Percentiles rank a stretch among this genome's conserved stretches.
These are phyloP conservation scores for Lyophyllum decastes DNA, from an alignment of 768 basidiomycete genomes.

Conservation along the genomic window DNA sequence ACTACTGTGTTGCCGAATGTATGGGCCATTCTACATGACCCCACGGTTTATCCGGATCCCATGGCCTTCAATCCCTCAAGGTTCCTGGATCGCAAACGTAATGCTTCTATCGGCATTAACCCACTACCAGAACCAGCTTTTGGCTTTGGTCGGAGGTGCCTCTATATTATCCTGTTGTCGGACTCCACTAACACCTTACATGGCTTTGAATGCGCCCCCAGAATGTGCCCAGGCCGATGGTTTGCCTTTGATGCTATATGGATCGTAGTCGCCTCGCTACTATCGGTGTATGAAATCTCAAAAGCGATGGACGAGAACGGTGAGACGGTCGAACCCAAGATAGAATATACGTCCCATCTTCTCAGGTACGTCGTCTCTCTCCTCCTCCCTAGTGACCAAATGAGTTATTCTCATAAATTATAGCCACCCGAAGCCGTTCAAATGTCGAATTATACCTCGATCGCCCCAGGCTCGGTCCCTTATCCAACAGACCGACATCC, in stretches of 20 bases:
- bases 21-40: constrained; percentile 45
- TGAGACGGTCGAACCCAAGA: constrained; percentile 27
- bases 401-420: background rate
- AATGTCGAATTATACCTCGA: constrained; percentile 37
- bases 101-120: constrained; percentile 31
- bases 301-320: constrained; percentile 32
- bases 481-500: constrained; percentile 27
- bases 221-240: constrained; percentile 46
- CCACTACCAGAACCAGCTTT: constrained; percentile 37
- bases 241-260: constrained; percentile 45
- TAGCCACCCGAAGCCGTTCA: constrained; percentile 45
- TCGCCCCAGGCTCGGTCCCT: constrained; percentile 29
- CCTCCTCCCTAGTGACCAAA: background rate
- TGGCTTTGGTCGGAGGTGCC: constrained; percentile 41
- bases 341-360: constrained; percentile 34
- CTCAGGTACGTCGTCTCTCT: constrained; percentile 31
- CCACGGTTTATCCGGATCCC: constrained; percentile 39
- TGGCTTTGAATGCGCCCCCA: constrained; percentile 11
- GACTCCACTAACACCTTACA: background rate
- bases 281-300: constrained; percentile 39
- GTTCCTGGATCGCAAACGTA: constrained; percentile 31
- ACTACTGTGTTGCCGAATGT: constrained; percentile 30
- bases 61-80: constrained; percentile 38
- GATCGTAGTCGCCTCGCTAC: constrained; percentile 41
- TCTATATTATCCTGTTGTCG: background rate